Evolutionary conservation across 139 green algal species (phyloP).

Genomic region (Pleodorina starrii): DNA sequence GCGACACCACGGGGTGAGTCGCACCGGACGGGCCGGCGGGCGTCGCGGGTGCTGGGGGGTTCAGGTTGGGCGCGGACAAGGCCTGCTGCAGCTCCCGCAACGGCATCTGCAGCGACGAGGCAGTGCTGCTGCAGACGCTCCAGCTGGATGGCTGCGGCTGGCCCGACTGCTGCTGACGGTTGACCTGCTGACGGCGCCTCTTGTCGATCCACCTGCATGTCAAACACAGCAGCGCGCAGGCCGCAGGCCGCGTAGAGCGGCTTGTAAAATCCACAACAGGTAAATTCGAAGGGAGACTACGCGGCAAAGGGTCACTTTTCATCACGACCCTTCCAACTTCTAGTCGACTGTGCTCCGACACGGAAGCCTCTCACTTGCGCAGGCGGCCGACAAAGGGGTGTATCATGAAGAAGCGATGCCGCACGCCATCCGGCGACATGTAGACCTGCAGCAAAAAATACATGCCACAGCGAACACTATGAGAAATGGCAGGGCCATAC

Average conservation of each 20-base stretch:
- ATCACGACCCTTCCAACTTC: no score
- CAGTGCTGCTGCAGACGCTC: conserved; percentile 8
- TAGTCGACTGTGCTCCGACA: no score
- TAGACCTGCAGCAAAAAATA: no score
- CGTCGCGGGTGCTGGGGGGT: no score
- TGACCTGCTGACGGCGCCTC: neutral
- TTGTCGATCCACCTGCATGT: conserved; percentile 34
- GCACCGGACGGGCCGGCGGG: no score
- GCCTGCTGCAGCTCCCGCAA: conserved; percentile 5
- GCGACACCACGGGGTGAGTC: neutral
- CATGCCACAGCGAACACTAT: no score
- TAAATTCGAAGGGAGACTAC: no score
- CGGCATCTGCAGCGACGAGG: neutral
- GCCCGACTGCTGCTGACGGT: neutral
- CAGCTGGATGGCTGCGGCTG: neutral
- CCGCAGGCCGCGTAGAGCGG: no score
- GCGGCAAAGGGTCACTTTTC: no score
- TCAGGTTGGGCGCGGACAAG: neutral
- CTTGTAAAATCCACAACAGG: no score
- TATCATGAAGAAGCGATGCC: conserved; percentile 89
- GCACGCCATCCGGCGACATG: conserved; percentile 73
- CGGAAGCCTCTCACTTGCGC: conserved; percentile 32
- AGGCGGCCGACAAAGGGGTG: conserved; percentile 42
- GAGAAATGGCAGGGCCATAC: no score
- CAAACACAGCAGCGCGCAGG: no score